Base-by-base conservation (phyloP, 2,329 filamentous ascomycete genomes). In the Fusarium ambrosium region DNA sequence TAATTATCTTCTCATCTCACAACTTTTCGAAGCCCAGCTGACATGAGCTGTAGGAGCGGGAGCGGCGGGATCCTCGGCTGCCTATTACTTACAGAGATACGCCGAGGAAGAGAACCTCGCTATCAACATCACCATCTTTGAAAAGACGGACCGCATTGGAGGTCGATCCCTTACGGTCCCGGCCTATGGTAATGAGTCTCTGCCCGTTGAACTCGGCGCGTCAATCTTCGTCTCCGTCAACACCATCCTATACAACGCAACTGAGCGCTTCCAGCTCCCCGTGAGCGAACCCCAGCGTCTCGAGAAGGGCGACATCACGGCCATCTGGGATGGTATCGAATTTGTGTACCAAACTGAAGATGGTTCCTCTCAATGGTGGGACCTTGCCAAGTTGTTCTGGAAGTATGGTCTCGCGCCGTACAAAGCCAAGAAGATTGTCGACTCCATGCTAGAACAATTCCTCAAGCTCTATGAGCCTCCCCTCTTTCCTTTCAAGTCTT, bases 221-320 rank as follows among this genome's bases (percentile, higher is more conserved):
- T 96, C 93, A 71, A 98, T 98, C 77, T 99, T 98, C 80, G 94
- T 98, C 53, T 82, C 92, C 59, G 89, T 93, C 51, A 99, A 98
- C 80, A 86, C 91, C 43, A 98, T 97, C 78, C 88, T 99, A 43
- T 90, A 92, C 77, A 92, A 93, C 64, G 93, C 95, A 1, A 91
- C 90, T 9, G 84, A 89, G 36, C 87, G 90, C 16, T 95, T 98
- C 80, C 90, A 90, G n/a, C 90, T 99, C 4, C 84, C 86, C 0
- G 84, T 90, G 3, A 84, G 81, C n/a, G 84, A 83, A 11, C 83
- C 82, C 2, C 85, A 86, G 20, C 82, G 84, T 36, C 81, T 84
- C 9, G 84, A 88, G 37, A 85, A 87, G 20, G 88, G 88, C 16
- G 88, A 87, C 32, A 84, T 90, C 22, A 86, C 97, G 2, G 95